Conservation (phyloP, 2,329 filamentous ascomycete species). For the Trichoderma sp. region DNA sequence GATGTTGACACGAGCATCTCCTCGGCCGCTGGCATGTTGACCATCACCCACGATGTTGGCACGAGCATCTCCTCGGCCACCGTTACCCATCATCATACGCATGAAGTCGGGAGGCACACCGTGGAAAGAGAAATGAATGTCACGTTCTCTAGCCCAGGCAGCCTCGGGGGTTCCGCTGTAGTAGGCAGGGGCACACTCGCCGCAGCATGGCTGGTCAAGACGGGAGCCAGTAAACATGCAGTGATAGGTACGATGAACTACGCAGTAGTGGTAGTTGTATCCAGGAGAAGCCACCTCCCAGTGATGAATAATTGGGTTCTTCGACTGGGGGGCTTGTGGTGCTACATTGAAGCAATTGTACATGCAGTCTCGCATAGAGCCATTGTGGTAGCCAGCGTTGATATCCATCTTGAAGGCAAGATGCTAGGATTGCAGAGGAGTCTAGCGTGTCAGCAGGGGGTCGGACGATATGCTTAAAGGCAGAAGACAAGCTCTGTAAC, state of each 20-base stretch:
- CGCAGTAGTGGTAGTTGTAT: conserved; percentile 32
- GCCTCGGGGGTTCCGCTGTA: conserved; percentile 21
- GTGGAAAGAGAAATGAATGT: conserved; percentile 17
- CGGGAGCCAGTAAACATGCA: conserved; percentile 22
- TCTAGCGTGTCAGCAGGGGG: not conserved
- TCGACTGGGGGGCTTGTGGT: not conserved
- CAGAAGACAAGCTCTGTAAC: not conserved
- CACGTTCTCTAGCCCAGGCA: conserved; percentile 25
- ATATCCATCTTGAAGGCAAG: not conserved
- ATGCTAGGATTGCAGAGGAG: not conserved
- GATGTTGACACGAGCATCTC: not conserved
- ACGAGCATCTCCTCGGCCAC: not conserved
- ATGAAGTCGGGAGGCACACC: not conserved
- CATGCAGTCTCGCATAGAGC: not conserved
- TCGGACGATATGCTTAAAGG: not conserved
- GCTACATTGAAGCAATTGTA: not conserved
- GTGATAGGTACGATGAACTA: conserved; percentile 30
- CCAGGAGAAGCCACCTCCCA: conserved; percentile 20
- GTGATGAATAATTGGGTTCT: conserved; percentile 24
- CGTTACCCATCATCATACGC: not conserved
- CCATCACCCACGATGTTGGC: no score
- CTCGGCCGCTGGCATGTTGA: not conserved
- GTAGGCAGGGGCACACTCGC: conserved; percentile 35
- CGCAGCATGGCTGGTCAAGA: conserved; percentile 31
- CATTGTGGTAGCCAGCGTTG: not conserved